These are phyloP conservation scores for Trametes cubensis DNA, from an alignment of 768 basidiomycete species.

Conservation along the genomic window DNA sequence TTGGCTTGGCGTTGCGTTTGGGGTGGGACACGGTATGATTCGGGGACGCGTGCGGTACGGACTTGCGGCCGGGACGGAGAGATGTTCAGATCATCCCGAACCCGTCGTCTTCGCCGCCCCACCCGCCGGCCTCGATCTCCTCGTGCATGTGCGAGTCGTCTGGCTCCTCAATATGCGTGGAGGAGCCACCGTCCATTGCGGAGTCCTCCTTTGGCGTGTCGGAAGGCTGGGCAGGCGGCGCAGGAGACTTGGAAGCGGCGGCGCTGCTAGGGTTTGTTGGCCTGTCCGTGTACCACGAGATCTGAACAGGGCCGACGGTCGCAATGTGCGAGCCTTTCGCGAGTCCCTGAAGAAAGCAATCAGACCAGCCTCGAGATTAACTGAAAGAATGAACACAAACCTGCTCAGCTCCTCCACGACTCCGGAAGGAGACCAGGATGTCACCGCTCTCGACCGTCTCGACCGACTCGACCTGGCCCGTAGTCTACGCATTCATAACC, in stretches of 20 bases:
- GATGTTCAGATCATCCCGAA: conserved; percentile 63
- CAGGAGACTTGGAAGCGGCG: conserved; percentile 15
- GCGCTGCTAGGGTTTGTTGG: conserved; percentile 7
- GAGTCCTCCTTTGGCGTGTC: conserved; percentile 28
- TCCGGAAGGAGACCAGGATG: conserved; percentile 69
- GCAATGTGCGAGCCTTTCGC: conserved; percentile 73
- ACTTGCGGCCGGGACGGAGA: neutral
- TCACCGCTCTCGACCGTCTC: conserved; percentile 58
- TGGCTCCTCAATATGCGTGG: conserved; percentile 27
- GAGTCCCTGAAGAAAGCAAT: conserved; percentile 52
- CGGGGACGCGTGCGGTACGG: neutral
- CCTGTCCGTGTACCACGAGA: conserved; percentile 63
- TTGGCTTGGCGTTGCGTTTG: neutral
- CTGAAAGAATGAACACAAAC: conserved; percentile 40
- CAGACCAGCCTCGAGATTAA: conserved; percentile 12
- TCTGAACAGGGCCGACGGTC: conserved; percentile 61
- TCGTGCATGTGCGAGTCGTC: conserved; percentile 47
- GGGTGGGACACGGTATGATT: neutral
- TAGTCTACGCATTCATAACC: conserved; percentile 46
- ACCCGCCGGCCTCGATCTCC: conserved; percentile 65
- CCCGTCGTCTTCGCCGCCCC: conserved; percentile 74
- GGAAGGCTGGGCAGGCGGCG: conserved; percentile 13
- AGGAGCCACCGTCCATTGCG: conserved; percentile 28
- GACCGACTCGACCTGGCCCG: conserved; percentile 70
- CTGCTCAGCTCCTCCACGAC: conserved; percentile 76